Conservation (phyloP, 148 eudicot species). For the Rhododendron henanense region DNA sequence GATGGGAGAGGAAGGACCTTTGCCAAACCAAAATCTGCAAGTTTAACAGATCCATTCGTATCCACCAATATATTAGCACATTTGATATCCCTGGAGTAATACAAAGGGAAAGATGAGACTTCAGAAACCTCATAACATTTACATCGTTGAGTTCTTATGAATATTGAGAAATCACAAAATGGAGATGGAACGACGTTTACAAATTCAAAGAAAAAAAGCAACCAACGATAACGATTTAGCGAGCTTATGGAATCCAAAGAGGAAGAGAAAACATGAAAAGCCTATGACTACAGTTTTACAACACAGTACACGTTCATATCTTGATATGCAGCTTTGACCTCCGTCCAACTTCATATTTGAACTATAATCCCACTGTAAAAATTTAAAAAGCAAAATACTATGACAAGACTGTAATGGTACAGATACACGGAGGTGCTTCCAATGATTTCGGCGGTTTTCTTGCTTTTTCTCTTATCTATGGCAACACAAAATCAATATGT, state of each 20-base stretch:
- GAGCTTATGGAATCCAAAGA: not conserved
- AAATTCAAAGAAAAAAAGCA: not conserved
- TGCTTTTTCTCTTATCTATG: not conserved
- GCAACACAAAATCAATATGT: not conserved
- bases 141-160: not conserved
- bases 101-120: not conserved
- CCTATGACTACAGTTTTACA: not conserved
- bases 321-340: not conserved
- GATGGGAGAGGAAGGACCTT: slow-evolving; percentile 46
- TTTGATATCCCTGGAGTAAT: slow-evolving; percentile 67
- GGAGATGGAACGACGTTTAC: not conserved
- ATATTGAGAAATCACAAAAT: not conserved
- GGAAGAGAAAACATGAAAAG: not conserved
- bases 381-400: not conserved
- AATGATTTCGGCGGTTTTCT: not conserved
- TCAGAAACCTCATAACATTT: not conserved
- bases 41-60: slow-evolving; percentile 70
- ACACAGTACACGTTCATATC: not conserved
- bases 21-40: slow-evolving; percentile 94
- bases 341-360: not conserved
- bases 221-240: not conserved
- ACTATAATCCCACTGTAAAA: not conserved
- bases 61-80: slow-evolving; percentile 85
- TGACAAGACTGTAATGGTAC: not conserved
- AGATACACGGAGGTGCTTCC: not conserved